Conservation (phyloP, 2,329 filamentous ascomycete genomes). For the Thelonectria discophora region DNA sequence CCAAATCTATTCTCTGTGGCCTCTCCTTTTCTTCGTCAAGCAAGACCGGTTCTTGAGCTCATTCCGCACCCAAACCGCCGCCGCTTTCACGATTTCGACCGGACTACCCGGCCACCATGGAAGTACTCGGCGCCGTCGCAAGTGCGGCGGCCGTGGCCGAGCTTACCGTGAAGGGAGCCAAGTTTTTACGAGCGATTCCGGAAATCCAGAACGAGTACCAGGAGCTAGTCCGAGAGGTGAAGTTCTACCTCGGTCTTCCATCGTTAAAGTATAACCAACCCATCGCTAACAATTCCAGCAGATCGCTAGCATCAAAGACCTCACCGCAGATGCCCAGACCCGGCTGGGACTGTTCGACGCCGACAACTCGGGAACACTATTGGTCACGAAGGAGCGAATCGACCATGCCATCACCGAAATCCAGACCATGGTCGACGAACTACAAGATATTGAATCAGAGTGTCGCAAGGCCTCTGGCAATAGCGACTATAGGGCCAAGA, state of each 20-base stretch:
- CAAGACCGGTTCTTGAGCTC: not conserved
- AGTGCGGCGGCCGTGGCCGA: not conserved
- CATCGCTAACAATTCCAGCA: not conserved
- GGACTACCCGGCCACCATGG: not conserved
- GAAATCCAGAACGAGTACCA: constrained; percentile 2
- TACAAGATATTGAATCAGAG: not conserved
- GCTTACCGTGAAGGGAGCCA: not conserved
- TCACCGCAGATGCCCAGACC: not conserved
- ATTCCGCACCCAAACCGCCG: not conserved
- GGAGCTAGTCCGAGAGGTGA: not conserved
- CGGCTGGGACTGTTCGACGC: not conserved
- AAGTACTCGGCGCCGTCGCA: not conserved
- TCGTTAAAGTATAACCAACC: too few species aligned
- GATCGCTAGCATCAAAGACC: not conserved
- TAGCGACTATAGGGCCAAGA: not conserved
- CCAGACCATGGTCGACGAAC: not conserved
- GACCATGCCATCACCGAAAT: not conserved
- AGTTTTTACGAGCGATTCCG: not conserved
- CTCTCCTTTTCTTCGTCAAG: not conserved
- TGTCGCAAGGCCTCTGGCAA: not conserved
- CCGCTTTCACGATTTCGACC: not conserved
- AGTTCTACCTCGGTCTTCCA: not conserved
- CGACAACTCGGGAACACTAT: not conserved
- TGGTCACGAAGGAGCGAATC: not conserved
- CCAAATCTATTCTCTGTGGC: too few species aligned